Evolutionary conservation across 352 stramenopile genomes (phyloP), one percentile per base, ranked within the genome.

Genomic region (Globisporangium megalacanthum): DNA sequence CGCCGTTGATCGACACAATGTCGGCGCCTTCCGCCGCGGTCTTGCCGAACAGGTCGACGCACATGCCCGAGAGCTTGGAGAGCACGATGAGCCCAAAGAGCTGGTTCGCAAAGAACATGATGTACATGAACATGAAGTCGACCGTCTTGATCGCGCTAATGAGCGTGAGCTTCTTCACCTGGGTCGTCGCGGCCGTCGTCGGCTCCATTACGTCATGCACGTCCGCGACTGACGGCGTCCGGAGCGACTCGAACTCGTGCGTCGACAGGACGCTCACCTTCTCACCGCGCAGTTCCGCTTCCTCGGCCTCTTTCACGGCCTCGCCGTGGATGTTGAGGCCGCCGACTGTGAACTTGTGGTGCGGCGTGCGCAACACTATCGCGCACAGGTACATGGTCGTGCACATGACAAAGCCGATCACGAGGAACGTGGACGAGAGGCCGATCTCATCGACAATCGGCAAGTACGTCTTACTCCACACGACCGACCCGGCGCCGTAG

Each of bases 311-410:
- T 7, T 62, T 51, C 14, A 86, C 66, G 0, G 44, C 64, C 48
- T 83, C 70, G 33, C 79, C 79, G 61, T 89, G 75, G 60, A 87
- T 83, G 66, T 89, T 82, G 10, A 86, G 65, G 2, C 79, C 79
- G 2, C 53, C 57, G 17, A 77, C 68, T 2, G 66, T 70, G 53
- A 85, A 89, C 8, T 70, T 62, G 50, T 66, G 55, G 53, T 75
- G 77, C 19, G 79, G 79, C 7, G 65, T 74, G 25, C 79, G 70
- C 49, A 89, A 57, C 9, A 71, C 62, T 41, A 87, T 56, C 3
- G 69, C 61, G 37, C 70, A 83, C 49, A 65, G 56, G 41, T 56
- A 75, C 20, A 89, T 70, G 13, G 57, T 70, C 20, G 68, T 55
- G 11, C 59, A 45, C 61, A 86, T 77, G 49, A 80, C 46, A 15